Evolutionary conservation across 305 asterid species (phyloP).

Genomic region (Plantago lanceolata): DNA sequence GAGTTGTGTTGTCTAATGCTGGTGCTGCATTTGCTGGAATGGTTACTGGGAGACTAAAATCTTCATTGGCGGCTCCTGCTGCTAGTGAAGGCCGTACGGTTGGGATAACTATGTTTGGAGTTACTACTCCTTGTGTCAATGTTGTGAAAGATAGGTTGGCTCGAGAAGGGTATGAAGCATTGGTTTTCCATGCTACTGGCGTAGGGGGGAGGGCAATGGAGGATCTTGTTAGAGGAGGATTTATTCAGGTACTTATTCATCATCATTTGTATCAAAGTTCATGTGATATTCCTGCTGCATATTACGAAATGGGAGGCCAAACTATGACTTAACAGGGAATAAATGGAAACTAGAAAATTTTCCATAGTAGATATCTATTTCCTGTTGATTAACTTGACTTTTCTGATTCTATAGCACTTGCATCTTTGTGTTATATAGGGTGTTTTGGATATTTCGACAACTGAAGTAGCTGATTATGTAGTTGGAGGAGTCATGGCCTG

Average conservation of each 20-base stretch:
- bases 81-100: constrained; percentile 48
- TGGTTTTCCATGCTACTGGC: constrained; percentile 97
- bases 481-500: constrained; percentile 98
- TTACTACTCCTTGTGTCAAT: constrained; percentile 80
- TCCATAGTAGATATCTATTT: background rate
- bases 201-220: constrained; percentile 99
- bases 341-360: background rate
- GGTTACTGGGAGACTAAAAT: constrained; percentile 50
- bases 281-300: background rate
- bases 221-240: constrained; percentile 83
- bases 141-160: constrained; percentile 77
- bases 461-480: constrained; percentile 87
- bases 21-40: constrained; percentile 89
- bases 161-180: constrained; percentile 74
- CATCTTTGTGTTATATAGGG: constrained; percentile 45
- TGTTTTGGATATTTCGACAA: constrained; percentile 86
- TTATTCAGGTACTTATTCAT: constrained; percentile 57
- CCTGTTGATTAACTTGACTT: constrained; percentile 7
- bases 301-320: background rate
- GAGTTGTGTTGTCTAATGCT: constrained; percentile 63
- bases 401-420: constrained; percentile 7
- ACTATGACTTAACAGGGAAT: background rate
- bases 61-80: constrained; percentile 30
- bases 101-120: constrained; percentile 96
- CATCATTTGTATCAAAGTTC: background rate